These are phyloP conservation scores for Hymenochaete sp. DNA, from an alignment of 1,284 basidiomycete species.

Conservation along the genomic window DNA sequence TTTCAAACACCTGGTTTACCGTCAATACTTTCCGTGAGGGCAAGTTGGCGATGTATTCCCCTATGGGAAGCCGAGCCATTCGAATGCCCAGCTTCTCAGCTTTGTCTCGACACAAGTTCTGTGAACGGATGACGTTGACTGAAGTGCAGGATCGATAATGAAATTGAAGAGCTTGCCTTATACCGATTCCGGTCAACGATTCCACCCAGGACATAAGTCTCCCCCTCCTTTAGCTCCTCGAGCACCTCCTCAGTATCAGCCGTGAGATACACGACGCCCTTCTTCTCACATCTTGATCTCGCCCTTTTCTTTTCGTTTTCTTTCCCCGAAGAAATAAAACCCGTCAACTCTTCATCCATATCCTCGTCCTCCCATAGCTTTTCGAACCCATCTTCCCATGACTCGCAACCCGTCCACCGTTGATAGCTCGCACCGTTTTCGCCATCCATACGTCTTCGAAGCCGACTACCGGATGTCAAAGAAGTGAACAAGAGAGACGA, in stretches of 20 bases:
- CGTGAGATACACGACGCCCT: conserved; percentile 83
- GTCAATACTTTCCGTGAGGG: conserved; percentile 92
- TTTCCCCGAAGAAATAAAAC: conserved; percentile 11
- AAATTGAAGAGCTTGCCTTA: conserved; percentile 51
- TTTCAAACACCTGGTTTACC: conserved; percentile 95
- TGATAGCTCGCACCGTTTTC: conserved; percentile 63
- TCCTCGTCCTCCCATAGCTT: conserved; percentile 44
- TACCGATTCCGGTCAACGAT: conserved; percentile 96
- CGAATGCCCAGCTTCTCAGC: conserved; percentile 68
- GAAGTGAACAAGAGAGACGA: conserved; percentile 69
- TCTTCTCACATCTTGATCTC: conserved; percentile 22
- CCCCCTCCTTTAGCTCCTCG: conserved; percentile 67
- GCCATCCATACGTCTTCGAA: conserved; percentile 58
- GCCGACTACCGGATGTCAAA: conserved; percentile 56
- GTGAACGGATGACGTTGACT: conserved; percentile 16
- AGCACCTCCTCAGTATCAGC: conserved; percentile 90
- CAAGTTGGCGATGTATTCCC: conserved; percentile 74
- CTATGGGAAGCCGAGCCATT: conserved; percentile 89
- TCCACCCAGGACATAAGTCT: conserved; percentile 94
- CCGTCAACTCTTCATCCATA: conserved; percentile 7
- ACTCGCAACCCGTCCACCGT: conserved; percentile 76
- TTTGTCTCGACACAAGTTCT: conserved; percentile 89
- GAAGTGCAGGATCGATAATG: not conserved
- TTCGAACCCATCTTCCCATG: conserved; percentile 71
- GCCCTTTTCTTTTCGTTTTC: not conserved